Evolutionary conservation across 2,329 filamentous ascomycete species (phyloP).

Genomic region (Fusarium sp.): DNA sequence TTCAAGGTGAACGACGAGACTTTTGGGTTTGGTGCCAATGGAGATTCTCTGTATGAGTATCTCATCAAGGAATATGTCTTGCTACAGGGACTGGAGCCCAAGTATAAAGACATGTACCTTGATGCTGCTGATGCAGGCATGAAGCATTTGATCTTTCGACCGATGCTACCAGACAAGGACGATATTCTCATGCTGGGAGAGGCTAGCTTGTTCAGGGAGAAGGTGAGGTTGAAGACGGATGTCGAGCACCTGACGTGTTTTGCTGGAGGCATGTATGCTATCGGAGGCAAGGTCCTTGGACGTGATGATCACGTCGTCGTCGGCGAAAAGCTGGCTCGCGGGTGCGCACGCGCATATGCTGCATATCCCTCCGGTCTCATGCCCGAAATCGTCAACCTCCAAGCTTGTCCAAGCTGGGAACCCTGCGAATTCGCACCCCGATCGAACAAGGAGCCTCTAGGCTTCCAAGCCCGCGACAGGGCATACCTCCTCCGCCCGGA

Average conservation of each 20-base stretch:
- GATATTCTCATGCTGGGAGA: conserved; percentile 68
- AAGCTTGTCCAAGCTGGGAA: conserved; percentile 52
- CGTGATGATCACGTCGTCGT: conserved; percentile 64
- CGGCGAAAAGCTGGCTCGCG: conserved; percentile 69
- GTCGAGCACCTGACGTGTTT: conserved; percentile 73
- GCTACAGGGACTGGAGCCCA: conserved; percentile 65
- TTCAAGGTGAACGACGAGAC: conserved; percentile 50
- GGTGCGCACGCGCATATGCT: conserved; percentile 73
- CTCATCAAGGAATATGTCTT: conserved; percentile 74
- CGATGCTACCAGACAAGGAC: conserved; percentile 67
- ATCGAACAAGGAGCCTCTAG: conserved; percentile 13
- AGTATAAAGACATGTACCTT: conserved; percentile 53
- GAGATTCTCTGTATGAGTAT: conserved; percentile 73
- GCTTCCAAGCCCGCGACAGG: conserved; percentile 36
- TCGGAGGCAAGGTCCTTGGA: conserved; percentile 68
- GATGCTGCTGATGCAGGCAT: conserved; percentile 68
- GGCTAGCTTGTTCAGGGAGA: conserved; percentile 57
- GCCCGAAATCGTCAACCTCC: conserved; percentile 67
- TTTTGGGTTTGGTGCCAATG: conserved; percentile 62
- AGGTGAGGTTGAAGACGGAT: conserved; percentile 47
- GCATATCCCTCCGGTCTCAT: conserved; percentile 70
- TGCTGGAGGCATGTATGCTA: conserved; percentile 72
- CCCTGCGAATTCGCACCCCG: conserved; percentile 39
- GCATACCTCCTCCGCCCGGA: conserved; percentile 51
- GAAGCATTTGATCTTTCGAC: conserved; percentile 73